Conservation (phyloP, 305 asterid genomes). For the Fraxinus velutina region DNA sequence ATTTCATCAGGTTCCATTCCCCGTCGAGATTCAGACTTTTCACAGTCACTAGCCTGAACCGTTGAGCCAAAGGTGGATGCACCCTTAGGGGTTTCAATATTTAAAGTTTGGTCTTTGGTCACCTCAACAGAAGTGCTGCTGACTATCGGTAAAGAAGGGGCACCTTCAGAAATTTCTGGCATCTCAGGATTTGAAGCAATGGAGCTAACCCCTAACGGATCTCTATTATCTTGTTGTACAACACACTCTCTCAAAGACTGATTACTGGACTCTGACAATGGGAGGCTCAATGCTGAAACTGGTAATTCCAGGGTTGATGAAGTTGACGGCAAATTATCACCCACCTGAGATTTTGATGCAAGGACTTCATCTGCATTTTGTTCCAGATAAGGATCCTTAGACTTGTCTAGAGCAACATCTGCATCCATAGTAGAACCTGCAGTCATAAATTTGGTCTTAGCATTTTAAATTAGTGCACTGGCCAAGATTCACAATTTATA, state of each 20-base stretch:
- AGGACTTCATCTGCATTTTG: constrained; percentile 33
- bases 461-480: not conserved
- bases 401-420: constrained; percentile 23
- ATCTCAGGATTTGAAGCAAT: constrained; percentile 18
- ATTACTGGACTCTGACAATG: constrained; percentile 15
- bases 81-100: constrained; percentile 14
- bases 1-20: constrained; percentile 21
- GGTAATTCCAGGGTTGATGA: constrained; percentile 23
- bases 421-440: constrained; percentile 27
- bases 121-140: constrained; percentile 24
- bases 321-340: constrained; percentile 21
- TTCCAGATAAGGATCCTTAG: constrained; percentile 26
- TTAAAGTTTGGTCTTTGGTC: constrained; percentile 25
- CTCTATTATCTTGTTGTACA: constrained; percentile 17
- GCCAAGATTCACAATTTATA: not conserved
- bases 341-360: constrained; percentile 25
- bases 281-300: constrained; percentile 14
- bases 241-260: constrained; percentile 20
- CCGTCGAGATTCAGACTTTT: constrained; percentile 23
- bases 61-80: constrained; percentile 19
- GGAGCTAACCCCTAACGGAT: constrained; percentile 12
- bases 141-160: constrained; percentile 9
- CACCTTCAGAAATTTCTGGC: constrained; percentile 26
- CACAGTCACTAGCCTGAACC: constrained; percentile 25
- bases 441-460: constrained; percentile 18